These are phyloP conservation scores for Herpetomonas samuelpessoai DNA, from an alignment of 208 protist species.

Conservation along the genomic window DNA sequence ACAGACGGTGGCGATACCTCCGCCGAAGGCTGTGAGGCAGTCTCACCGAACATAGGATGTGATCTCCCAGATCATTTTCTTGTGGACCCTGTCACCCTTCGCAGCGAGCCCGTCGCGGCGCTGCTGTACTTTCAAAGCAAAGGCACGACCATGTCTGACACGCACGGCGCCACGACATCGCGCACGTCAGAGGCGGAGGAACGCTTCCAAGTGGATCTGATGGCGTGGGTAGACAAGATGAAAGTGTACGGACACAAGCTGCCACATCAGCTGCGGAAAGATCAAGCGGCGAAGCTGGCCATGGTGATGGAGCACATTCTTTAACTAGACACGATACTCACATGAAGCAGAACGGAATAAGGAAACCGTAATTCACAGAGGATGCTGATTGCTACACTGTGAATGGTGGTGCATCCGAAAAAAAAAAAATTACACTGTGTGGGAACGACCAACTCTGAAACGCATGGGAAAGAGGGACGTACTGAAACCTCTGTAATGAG, in stretches of 20 bases:
- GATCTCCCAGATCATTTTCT: constrained; percentile 48
- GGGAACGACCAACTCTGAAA: too few relatives aligned
- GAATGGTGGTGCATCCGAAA: background rate
- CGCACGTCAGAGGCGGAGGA: background rate
- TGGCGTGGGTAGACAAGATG: constrained; percentile 67
- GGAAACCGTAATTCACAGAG: background rate
- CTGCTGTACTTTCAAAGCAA: constrained; percentile 11
- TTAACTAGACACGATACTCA: too few relatives aligned
- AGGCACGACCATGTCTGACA: background rate
- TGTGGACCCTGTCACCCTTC: constrained; percentile 50
- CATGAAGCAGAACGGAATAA: constrained; percentile 1
- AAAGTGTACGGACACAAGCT: constrained; percentile 48
- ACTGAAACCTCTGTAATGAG: too few relatives aligned
- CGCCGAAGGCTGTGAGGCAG: too few relatives aligned
- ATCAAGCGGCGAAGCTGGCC: constrained; percentile 58
- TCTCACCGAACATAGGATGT: constrained; percentile 33
- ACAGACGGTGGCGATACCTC: too few relatives aligned
- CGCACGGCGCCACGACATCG: background rate
- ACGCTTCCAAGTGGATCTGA: constrained; percentile 23
- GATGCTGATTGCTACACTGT: background rate
- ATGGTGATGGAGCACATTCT: constrained; percentile 31
- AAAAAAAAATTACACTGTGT: too few relatives aligned
- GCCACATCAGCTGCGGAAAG: constrained; percentile 21
- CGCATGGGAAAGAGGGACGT: too few relatives aligned
- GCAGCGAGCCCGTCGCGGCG: constrained; percentile 35